These are phyloP conservation scores for Persicaria maculosa DNA, from an alignment of 148 eudicot species.

Conservation along the genomic window DNA sequence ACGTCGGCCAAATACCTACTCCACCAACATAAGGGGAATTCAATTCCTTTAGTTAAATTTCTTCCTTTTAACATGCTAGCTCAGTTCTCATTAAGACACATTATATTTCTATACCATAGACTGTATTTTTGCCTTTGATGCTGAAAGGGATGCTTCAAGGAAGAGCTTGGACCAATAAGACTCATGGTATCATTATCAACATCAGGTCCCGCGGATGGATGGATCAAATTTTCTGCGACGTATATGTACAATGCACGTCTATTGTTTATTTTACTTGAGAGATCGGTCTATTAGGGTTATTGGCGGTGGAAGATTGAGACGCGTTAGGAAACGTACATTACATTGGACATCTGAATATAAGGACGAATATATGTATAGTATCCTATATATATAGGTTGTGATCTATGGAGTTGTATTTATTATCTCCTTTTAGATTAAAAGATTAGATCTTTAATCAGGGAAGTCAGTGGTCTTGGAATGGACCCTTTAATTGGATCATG, in stretches of 20 bases:
- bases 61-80: not conserved
- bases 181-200: not conserved
- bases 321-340: too few species aligned
- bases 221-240: not conserved
- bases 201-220: not conserved
- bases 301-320: not conserved
- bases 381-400: not conserved
- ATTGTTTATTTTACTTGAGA: not conserved
- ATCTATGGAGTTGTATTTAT: not conserved
- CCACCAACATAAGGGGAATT: not conserved
- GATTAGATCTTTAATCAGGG: not conserved
- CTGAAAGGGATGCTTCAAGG: not conserved
- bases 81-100: not conserved
- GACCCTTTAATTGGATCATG: conserved; percentile 9
- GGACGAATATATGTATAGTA: not conserved
- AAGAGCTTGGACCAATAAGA: not conserved
- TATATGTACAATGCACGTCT: too few species aligned
- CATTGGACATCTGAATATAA: not conserved
- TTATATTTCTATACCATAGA: not conserved
- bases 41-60: not conserved
- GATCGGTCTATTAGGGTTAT: not conserved
- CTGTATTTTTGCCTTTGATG: not conserved
- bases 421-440: not conserved
- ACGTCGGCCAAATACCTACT: conserved; percentile 4
- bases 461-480: not conserved